Evolutionary conservation across 305 asterid genomes (phyloP), one percentile per base, ranked within the genome.

Genomic region (Rubia balearica): DNA sequence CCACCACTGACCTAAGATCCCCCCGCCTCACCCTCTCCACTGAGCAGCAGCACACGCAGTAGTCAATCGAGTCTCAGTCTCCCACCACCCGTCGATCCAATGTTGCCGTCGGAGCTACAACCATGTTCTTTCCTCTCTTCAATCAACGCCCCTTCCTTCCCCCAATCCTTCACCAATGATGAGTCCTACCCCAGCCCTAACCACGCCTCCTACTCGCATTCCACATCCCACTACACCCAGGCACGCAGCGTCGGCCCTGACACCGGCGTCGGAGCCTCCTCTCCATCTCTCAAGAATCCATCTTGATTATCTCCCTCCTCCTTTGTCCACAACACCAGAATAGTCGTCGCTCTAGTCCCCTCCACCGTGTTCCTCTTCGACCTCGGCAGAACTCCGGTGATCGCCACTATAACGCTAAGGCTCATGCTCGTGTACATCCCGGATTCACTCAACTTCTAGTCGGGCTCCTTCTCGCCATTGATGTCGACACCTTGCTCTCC

Each of bases 21-120:
- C n/a, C n/a, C n/a, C n/a, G n/a, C n/a, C 14, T 12, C 17, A 13
- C 27, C 66, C 11, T 11, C 65, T 63, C 68, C n/a, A 64, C 51
- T 40, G 68, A 22, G 43, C 10, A 38, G 27, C 27, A 43, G 45
- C 46, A 4, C 36, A 14, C 36, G 67, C 7, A 17, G 22, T 40
- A 65, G 67, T 70, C 74, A 60, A 67, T 27, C 8, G 30, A 59
- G 74, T 40, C 56, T 24, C 67, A 57, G 21, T 19, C 9, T 6
- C 33, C 62, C 8, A 8, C 48, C 27, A 10, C 61, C 48, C 60
- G 40, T 21, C 27, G 56, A 17, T 2, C 40, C 62, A 21, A 95
- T 92, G 98, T 85, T 91, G 59, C 89, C 91, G 84, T 92, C 96
- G 90, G 99, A 95, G 89, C 96, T 95, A 74, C 93, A 95, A 74